A percentile compares a stretch with the other conserved stretches of the same genome.
These are phyloP conservation scores for Heliamphora pulchella DNA, from an alignment of 179 eudicot genomes.

Conservation along the genomic window DNA sequence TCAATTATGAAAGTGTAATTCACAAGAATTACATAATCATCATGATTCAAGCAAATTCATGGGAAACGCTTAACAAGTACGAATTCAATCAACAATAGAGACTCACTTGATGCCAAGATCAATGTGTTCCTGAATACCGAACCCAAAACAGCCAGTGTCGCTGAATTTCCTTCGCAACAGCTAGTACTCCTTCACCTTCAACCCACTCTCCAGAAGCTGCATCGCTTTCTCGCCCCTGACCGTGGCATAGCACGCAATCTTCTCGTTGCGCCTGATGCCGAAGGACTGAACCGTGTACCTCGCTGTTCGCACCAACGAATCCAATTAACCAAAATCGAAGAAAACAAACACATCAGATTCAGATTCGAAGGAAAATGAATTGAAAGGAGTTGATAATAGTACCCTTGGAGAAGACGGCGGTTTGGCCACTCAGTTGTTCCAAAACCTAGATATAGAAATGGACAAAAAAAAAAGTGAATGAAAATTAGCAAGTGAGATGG, in stretches of 20 bases:
- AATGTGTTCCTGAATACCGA: slow-evolving; percentile 10
- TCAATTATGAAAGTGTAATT: no score
- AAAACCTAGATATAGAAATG: slow-evolving; percentile 31
- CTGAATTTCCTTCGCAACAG: slow-evolving; percentile 10
- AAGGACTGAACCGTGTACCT: slow-evolving; percentile 7
- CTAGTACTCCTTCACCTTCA: slow-evolving; percentile 13
- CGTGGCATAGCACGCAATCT: slow-evolving; percentile 11
- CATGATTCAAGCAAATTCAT: no score
- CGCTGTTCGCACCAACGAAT: not conserved
- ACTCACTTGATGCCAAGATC: slow-evolving; percentile 11
- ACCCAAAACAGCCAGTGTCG: slow-evolving; percentile 12
- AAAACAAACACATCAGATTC: not conserved
- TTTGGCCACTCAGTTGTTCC: slow-evolving; percentile 75
- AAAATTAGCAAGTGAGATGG: not conserved
- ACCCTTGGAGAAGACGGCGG: slow-evolving; percentile 76
- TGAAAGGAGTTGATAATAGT: not conserved
- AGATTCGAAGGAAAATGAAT: not conserved
- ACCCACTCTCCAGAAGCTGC: slow-evolving; percentile 14
- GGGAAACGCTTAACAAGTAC: no score
- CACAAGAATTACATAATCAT: no score
- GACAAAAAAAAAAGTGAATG: not conserved
- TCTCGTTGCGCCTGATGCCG: slow-evolving; percentile 12
- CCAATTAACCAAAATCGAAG: not conserved
- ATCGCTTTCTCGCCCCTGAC: slow-evolving; percentile 14
- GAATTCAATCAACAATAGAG: not conserved